Evolutionary conservation across 1,139 yeast genomes (phyloP).

Genomic region (Blastobotrys aristatus): DNA sequence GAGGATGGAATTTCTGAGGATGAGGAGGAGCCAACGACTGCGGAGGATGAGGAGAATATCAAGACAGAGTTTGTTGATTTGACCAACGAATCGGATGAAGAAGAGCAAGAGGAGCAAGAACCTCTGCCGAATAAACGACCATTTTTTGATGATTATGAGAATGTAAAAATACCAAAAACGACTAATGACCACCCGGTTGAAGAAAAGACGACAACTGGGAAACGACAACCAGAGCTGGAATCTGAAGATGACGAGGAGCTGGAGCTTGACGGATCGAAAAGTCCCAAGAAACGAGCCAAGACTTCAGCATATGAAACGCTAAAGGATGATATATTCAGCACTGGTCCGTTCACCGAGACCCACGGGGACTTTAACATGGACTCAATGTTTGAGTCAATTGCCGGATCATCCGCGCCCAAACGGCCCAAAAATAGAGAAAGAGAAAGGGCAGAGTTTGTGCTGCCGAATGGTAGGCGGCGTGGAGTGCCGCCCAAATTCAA

Average conservation of each 20-base stretch:
- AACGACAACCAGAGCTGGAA: constrained; percentile 10
- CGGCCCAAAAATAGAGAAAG: neutral
- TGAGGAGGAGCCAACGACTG: neutral
- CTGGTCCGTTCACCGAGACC: constrained; percentile 41
- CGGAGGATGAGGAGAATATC: neutral
- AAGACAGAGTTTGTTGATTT: constrained; percentile 18
- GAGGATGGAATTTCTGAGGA: too few species aligned
- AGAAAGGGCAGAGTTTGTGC: constrained; percentile 2
- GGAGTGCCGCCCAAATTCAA: constrained; percentile 6
- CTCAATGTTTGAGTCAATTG: constrained; percentile 23
- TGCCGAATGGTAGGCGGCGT: constrained; percentile 1
- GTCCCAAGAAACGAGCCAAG: constrained; percentile 9
- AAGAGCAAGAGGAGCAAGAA: constrained; percentile 1
- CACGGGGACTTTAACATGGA: constrained; percentile 39
- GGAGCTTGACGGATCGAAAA: neutral
- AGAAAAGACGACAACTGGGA: neutral
- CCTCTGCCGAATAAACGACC: constrained; percentile 1
- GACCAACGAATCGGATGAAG: constrained; percentile 19
- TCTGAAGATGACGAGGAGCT: constrained; percentile 2
- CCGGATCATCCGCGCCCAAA: too few species aligned
- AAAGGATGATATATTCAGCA: constrained; percentile 2
- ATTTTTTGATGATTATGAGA: neutral
- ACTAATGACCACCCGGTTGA: neutral
- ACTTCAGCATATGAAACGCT: neutral
- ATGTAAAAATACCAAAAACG: neutral